Evolutionary conservation across 495 filamentous ascomycete species (phyloP).

Genomic region (Articulospora tetracladia): DNA sequence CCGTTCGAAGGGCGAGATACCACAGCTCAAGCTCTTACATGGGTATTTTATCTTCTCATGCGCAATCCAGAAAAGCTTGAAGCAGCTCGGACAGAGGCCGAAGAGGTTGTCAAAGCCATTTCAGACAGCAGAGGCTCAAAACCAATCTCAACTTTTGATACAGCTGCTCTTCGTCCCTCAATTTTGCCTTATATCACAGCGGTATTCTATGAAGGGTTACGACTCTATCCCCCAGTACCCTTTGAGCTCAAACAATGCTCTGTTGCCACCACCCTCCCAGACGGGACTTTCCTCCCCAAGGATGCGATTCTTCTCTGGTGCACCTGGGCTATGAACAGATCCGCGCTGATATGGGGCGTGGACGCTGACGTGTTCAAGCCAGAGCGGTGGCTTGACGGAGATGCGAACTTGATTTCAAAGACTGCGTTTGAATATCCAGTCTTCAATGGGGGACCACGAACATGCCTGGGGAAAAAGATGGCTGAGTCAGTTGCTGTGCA

Average conservation of each 20-base stretch:
- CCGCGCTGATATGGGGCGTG: conserved; percentile 46
- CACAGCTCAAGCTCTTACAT: conserved; percentile 56
- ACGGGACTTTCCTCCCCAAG: conserved; percentile 52
- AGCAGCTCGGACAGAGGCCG: conserved; percentile 40
- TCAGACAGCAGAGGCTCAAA: background rate
- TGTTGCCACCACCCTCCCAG: conserved; percentile 45
- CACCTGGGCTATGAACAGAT: conserved; percentile 57
- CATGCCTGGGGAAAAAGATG: conserved; percentile 57
- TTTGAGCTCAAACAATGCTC: conserved; percentile 57
- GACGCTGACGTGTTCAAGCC: conserved; percentile 51
- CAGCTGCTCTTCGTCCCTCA: conserved; percentile 35
- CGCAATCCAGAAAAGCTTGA: conserved; percentile 34
- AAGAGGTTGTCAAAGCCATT: conserved; percentile 9
- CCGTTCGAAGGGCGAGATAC: conserved; percentile 47
- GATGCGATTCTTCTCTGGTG: conserved; percentile 53
- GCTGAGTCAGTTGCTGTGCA: conserved; percentile 52
- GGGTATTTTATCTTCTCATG: conserved; percentile 55
- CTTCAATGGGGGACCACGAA: conserved; percentile 55
- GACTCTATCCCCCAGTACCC: conserved; percentile 56
- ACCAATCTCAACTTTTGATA: conserved; percentile 20
- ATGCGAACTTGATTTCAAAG: conserved; percentile 36
- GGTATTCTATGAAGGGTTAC: conserved; percentile 52
- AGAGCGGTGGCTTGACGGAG: conserved; percentile 44
- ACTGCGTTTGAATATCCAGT: conserved; percentile 54
- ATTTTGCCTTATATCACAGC: conserved; percentile 50